A percentile compares a stretch with the other conserved stretches of the same genome.
phyloP scores from a whole-genome alignment of 805 yeast genomes.

The Kuraishia molischiana region DNA sequence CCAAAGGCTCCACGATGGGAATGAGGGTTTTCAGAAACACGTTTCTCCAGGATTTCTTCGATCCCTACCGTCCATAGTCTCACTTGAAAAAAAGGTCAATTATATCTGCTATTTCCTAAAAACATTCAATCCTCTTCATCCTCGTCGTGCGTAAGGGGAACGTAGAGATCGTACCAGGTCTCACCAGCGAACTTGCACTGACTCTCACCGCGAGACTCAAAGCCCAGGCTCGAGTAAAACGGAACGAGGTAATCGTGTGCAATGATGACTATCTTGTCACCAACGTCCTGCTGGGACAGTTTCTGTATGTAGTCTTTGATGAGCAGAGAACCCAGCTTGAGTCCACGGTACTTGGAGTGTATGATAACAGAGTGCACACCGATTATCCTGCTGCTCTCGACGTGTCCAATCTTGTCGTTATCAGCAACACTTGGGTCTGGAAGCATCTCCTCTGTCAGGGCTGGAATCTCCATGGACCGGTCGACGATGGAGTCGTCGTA shows the following conservation, averaged over 20 bases:
- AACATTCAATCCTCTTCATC: slow-evolving; percentile 22
- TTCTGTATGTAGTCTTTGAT: slow-evolving; percentile 88
- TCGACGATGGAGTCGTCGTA: slow-evolving; percentile 38
- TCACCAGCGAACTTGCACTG: slow-evolving; percentile 47
- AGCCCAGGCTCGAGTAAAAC: slow-evolving; percentile 79
- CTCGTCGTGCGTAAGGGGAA: slow-evolving; percentile 30
- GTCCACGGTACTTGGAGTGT: slow-evolving; percentile 68
- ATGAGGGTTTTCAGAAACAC: slow-evolving; percentile 52
- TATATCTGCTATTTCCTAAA: not conserved
- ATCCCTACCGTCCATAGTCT: slow-evolving; percentile 24
- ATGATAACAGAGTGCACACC: slow-evolving; percentile 81
- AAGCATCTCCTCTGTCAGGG: slow-evolving; percentile 14
- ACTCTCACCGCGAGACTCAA: slow-evolving; percentile 59
- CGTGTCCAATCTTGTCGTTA: slow-evolving; percentile 42
- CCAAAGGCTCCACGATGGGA: slow-evolving; percentile 44
- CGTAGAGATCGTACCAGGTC: slow-evolving; percentile 50
- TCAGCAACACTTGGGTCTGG: slow-evolving; percentile 10
- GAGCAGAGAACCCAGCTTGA: slow-evolving; percentile 73
- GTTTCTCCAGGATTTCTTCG: slow-evolving; percentile 39
- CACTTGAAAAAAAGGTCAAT: not conserved
- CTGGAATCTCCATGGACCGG: slow-evolving; percentile 53
- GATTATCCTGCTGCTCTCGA: slow-evolving; percentile 61
- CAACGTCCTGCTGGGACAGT: slow-evolving; percentile 78
- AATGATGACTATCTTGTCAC: slow-evolving; percentile 64
- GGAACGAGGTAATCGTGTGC: slow-evolving; percentile 61